Evolutionary conservation across 345 rosid species (phyloP).

Genomic region (Aquilaria malaccensis): DNA sequence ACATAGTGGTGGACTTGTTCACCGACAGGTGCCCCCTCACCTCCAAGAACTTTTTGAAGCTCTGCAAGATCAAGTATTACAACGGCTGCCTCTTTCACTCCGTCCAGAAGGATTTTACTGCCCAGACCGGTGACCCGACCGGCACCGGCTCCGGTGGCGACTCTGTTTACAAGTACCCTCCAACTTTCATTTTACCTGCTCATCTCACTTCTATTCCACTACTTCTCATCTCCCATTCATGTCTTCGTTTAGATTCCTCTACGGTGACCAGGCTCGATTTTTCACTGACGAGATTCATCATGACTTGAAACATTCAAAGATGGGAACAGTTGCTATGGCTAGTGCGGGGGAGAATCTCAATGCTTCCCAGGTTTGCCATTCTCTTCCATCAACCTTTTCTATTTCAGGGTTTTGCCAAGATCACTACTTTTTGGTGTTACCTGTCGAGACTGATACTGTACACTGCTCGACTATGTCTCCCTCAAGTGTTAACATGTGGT

Average conservation of each 20-base stretch:
- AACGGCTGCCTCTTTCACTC: conserved; percentile 83
- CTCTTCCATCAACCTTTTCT: background rate
- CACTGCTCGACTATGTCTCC: background rate
- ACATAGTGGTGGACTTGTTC: conserved; percentile 64
- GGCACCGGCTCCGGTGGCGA: conserved; percentile 83
- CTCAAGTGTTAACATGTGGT: background rate
- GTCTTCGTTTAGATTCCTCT: conserved; percentile 47
- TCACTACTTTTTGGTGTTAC: background rate
- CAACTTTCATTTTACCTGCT: conserved; percentile 3
- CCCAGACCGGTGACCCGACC: conserved; percentile 82
- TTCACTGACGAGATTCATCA: conserved; percentile 79
- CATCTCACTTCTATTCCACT: background rate
- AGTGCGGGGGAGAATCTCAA: conserved; percentile 94
- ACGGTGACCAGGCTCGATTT: conserved; percentile 92
- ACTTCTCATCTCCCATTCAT: background rate
- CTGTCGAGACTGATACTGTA: background rate
- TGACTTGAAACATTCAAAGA: conserved; percentile 79
- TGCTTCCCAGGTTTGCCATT: conserved; percentile 77
- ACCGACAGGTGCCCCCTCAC: conserved; percentile 70
- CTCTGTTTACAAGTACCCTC: conserved; percentile 64
- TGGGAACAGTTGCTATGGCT: conserved; percentile 91
- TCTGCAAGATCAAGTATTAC: conserved; percentile 92
- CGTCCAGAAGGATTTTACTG: conserved; percentile 86
- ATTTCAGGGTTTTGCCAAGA: no score
- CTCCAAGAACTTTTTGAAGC: conserved; percentile 89